phyloP scores from a whole-genome alignment of 2,329 filamentous ascomycete species.

The Arthrinium phaeospermum region DNA sequence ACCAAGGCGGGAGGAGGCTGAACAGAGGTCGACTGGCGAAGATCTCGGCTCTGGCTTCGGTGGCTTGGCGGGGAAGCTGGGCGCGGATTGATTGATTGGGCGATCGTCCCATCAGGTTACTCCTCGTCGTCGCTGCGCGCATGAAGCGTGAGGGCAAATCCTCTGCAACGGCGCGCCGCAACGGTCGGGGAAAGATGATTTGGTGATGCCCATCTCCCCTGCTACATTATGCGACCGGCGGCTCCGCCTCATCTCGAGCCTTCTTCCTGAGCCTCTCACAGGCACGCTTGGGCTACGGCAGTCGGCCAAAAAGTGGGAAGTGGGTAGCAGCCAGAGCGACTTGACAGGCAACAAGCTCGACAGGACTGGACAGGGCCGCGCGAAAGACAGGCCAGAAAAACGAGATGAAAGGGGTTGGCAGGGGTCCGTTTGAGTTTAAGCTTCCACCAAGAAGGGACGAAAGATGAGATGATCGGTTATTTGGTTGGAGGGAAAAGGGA shows the following conservation, averaged over 20 bases:
- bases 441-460: conserved; percentile 11
- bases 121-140: background rate
- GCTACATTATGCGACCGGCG: conserved; percentile 12
- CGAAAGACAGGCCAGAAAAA: background rate
- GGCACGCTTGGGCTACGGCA: background rate
- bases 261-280: background rate
- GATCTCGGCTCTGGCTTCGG: background rate
- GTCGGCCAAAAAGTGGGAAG: conserved; percentile 2
- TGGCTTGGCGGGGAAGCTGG: background rate
- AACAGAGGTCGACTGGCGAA: background rate
- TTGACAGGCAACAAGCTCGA: background rate
- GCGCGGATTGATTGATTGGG: background rate
- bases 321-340: background rate
- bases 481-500: conserved; percentile 7
- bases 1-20: conserved; percentile 16
- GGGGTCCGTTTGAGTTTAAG: conserved; percentile 18
- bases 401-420: conserved; percentile 15
- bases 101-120: no score
- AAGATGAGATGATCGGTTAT: conserved; percentile 9
- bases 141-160: background rate
- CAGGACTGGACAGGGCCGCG: no score
- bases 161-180: background rate
- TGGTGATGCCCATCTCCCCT: conserved; percentile 6
- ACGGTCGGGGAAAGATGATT: background rate
- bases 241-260: conserved; percentile 1